Conservation (phyloP, 306 rosid species). For the Castanopsis chinensis region DNA sequence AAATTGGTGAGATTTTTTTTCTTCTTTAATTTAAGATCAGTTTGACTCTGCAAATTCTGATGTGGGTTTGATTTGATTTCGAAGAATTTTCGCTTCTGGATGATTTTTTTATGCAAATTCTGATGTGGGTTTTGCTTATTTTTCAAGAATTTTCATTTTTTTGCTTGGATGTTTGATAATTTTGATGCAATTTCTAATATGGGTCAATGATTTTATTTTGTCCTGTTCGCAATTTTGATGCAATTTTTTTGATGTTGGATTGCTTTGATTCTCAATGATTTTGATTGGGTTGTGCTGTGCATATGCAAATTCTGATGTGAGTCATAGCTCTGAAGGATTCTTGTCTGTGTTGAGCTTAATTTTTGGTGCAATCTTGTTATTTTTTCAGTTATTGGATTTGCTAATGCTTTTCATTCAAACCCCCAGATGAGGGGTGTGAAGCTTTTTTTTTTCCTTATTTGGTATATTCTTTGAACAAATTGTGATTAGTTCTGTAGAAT, state of each 20-base stretch:
- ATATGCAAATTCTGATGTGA: neutral
- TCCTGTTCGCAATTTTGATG: neutral
- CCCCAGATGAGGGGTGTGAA: too few relatives aligned
- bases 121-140: constrained; percentile 1
- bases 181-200: neutral
- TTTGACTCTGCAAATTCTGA: neutral
- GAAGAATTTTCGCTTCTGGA: neutral
- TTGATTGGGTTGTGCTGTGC: neutral
- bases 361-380: neutral
- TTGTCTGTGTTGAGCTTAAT: neutral
- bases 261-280: neutral
- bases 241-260: neutral
- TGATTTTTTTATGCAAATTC: neutral
- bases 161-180: neutral
- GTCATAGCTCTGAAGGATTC: neutral
- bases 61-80: neutral
- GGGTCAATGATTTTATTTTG: neutral
- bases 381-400: too few relatives aligned
- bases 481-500: neutral
- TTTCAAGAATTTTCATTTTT: neutral
- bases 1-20: constrained; percentile 44
- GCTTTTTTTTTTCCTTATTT: too few relatives aligned
- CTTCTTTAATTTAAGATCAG: neutral
- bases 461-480: neutral
- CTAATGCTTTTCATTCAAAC: too few relatives aligned